These are phyloP conservation scores for Sungouiella blattae DNA, from an alignment of 805 yeast genomes.

Conservation along the genomic window DNA sequence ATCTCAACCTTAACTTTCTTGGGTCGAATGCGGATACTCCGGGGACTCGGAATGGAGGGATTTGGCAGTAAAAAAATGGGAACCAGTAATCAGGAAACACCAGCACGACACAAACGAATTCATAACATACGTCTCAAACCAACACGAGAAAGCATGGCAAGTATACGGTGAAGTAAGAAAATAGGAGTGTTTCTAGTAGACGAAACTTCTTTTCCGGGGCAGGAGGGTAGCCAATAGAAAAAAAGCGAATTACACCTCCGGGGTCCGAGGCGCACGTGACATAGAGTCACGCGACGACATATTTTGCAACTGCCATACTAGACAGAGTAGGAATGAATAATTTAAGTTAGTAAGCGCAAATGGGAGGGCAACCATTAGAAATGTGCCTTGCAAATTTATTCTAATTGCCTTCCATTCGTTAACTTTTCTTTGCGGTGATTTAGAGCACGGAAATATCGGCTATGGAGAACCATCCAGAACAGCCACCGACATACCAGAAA, in stretches of 20 bases:
- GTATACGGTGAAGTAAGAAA: constrained; percentile 1
- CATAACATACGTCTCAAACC: constrained; percentile 19
- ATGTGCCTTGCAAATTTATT: too few species aligned
- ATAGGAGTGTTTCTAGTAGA: neutral
- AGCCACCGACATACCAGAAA: too few species aligned
- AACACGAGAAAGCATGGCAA: constrained; percentile 19
- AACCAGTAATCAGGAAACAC: neutral
- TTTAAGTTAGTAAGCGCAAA: too few species aligned
- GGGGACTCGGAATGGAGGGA: too few species aligned
- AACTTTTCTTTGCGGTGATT: too few species aligned
- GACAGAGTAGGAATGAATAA: neutral
- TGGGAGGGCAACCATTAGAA: too few species aligned
- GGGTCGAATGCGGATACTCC: too few species aligned
- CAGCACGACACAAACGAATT: too few species aligned
- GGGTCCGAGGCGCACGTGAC: constrained; percentile 3
- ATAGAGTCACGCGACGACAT: neutral
- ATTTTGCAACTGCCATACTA: neutral
- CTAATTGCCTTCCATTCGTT: too few species aligned
- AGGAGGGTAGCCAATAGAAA: constrained; percentile 2
- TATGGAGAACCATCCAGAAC: too few species aligned
- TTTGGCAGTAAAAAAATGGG: neutral
- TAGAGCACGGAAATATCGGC: too few species aligned
- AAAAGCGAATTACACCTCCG: constrained; percentile 5
- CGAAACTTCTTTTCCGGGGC: neutral
- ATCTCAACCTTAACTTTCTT: too few species aligned